These are phyloP conservation scores for Ogataea chonburiensis DNA, from an alignment of 805 yeast species.

Conservation along the genomic window DNA sequence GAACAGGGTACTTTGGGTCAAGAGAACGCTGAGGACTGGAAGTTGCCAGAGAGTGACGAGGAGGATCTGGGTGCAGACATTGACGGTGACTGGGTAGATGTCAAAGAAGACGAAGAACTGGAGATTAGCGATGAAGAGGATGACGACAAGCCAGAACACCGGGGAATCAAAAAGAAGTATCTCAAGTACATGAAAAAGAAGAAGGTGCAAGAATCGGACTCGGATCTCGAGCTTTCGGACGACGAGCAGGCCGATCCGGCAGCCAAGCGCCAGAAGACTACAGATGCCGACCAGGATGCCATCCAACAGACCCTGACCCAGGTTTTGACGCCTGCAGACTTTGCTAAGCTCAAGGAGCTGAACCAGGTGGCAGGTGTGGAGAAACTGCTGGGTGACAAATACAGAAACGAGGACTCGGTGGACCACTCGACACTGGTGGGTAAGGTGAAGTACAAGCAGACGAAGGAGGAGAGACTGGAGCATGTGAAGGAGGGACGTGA, in stretches of 20 bases:
- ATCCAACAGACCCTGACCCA: constrained; percentile 48
- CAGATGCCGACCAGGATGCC: constrained; percentile 44
- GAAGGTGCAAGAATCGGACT: constrained; percentile 36
- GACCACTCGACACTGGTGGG: constrained; percentile 80
- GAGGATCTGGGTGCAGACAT: constrained; percentile 54
- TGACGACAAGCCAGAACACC: constrained; percentile 35
- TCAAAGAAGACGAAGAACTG: constrained; percentile 79
- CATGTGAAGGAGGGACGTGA: constrained; percentile 88
- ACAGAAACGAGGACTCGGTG: constrained; percentile 76
- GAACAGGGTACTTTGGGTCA: constrained; percentile 55
- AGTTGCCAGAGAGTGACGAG: constrained; percentile 56
- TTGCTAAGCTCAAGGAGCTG: constrained; percentile 90
- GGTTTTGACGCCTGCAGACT: constrained; percentile 95
- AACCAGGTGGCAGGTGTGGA: constrained; percentile 82
- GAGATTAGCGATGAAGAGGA: constrained; percentile 44
- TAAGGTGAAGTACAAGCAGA: constrained; percentile 74
- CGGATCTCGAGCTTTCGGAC: constrained; percentile 54
- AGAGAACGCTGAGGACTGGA: constrained; percentile 60
- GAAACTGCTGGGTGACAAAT: constrained; percentile 61
- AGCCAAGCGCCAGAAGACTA: constrained; percentile 36
- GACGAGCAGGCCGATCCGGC: constrained; percentile 38
- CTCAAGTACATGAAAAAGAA: constrained; percentile 35
- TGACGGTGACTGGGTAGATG: constrained; percentile 91
- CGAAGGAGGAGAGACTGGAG: constrained; percentile 87
- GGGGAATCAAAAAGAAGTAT: constrained; percentile 36